Conservation (phyloP, 169 alveolate species). For the Hepatocystis sp. region DNA sequence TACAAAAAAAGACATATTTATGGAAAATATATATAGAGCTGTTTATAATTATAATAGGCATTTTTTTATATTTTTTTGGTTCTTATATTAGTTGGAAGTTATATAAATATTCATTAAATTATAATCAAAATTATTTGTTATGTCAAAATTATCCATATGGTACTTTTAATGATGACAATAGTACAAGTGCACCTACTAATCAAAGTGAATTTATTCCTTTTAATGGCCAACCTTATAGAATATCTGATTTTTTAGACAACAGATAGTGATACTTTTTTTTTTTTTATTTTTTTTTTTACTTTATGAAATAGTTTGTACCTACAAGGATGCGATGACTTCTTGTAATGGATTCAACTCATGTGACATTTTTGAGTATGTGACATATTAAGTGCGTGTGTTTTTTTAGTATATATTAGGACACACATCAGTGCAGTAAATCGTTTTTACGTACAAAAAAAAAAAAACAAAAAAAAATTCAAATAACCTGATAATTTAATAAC, state of each 20-base stretch:
- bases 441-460: too few relatives aligned
- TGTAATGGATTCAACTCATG: too few relatives aligned
- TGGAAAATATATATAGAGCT: conserved; percentile 70
- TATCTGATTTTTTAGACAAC: conserved; percentile 63
- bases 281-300: too few relatives aligned
- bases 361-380: too few relatives aligned
- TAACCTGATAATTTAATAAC: too few relatives aligned
- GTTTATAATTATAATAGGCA: conserved; percentile 42
- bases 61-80: conserved; percentile 52
- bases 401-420: too few relatives aligned
- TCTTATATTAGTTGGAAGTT: conserved; percentile 72
- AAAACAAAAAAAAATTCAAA: too few relatives aligned
- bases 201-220: conserved; percentile 68
- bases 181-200: conserved; percentile 35
- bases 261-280: neutral
- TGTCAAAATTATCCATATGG: conserved; percentile 58
- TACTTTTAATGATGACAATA: conserved; percentile 68
- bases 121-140: conserved; percentile 43
- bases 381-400: too few relatives aligned
- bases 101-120: conserved; percentile 60
- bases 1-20: conserved; percentile 55
- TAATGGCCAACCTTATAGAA: conserved; percentile 70
- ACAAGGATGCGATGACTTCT: too few relatives aligned
- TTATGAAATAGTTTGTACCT: too few relatives aligned
- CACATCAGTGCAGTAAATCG: too few relatives aligned